Percentiles rank a stretch among this genome's conserved stretches.
These are phyloP conservation scores for Limtongia smithiae DNA, from an alignment of 805 yeast genomes.

Conservation along the genomic window DNA sequence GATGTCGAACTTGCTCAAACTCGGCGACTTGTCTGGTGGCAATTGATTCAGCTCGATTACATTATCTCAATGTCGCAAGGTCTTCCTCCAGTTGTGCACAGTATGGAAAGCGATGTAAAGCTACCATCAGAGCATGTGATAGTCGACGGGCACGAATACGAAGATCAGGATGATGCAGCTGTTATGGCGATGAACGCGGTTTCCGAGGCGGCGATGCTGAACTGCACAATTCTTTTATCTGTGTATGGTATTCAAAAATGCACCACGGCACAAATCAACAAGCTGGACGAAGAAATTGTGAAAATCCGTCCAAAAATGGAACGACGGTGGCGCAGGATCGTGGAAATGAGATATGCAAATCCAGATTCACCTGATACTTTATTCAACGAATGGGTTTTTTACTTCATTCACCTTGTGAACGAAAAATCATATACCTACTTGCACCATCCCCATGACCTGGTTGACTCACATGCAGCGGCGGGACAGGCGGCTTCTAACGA, in stretches of 20 bases:
- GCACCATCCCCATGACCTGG: slow-evolving; percentile 16
- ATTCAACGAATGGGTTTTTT: slow-evolving; percentile 3
- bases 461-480: slow-evolving; percentile 1
- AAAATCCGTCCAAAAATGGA: slow-evolving; percentile 11
- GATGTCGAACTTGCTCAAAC: slow-evolving; percentile 7
- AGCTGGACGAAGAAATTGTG: slow-evolving; percentile 11
- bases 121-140: slow-evolving; percentile 15
- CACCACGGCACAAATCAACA: slow-evolving; percentile 11
- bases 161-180: slow-evolving; percentile 8
- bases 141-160: slow-evolving; percentile 8
- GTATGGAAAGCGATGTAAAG: slow-evolving; percentile 13
- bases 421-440: slow-evolving; percentile 15
- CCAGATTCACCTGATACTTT: neutral
- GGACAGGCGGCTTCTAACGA: neutral
- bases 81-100: slow-evolving; percentile 19
- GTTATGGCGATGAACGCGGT: slow-evolving; percentile 9
- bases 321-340: slow-evolving; percentile 6
- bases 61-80: slow-evolving; percentile 21
- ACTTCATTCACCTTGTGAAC: slow-evolving; percentile 8
- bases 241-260: slow-evolving; percentile 14
- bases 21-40: slow-evolving; percentile 24
- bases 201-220: slow-evolving; percentile 8
- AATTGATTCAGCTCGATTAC: slow-evolving; percentile 17
- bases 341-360: neutral
- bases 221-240: slow-evolving; percentile 13